Percentiles rank a stretch among this genome's conserved stretches.
phyloP scores from a whole-genome alignment of 23 red algal species.

The Gracilaria domingensis region DNA sequence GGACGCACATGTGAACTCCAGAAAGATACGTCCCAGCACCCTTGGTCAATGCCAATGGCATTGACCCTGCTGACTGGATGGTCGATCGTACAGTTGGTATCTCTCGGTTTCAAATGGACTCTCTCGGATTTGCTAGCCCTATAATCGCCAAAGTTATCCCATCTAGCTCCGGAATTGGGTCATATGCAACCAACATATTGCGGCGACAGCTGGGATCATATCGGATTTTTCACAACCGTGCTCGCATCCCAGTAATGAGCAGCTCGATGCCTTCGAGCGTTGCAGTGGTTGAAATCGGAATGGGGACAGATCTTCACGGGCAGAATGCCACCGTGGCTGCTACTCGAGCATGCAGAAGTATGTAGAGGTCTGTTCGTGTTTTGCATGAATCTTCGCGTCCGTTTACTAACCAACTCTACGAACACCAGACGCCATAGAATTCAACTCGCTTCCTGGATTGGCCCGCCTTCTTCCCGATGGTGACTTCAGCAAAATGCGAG shows the following conservation, averaged over 20 bases:
- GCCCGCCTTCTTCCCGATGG: constrained; percentile 52
- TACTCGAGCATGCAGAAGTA: constrained; percentile 72
- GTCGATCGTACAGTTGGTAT: too few species aligned
- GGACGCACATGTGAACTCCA: too few species aligned
- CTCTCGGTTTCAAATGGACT: too few species aligned
- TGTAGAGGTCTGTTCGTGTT: background rate
- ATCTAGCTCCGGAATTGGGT: too few species aligned
- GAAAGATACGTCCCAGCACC: too few species aligned
- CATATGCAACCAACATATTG: too few species aligned
- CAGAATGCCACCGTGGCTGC: constrained; percentile 81
- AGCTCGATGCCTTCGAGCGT: background rate
- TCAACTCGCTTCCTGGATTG: constrained; percentile 77
- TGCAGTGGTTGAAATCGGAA: constrained; percentile 66
- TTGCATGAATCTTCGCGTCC: background rate
- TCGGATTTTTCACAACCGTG: too few species aligned
- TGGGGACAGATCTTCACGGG: constrained; percentile 84
- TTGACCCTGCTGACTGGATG: too few species aligned
- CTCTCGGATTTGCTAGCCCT: too few species aligned
- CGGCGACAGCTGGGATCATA: too few species aligned
- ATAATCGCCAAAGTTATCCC: too few species aligned
- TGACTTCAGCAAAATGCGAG: constrained; percentile 69
- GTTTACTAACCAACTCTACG: background rate
- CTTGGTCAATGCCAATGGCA: too few species aligned
- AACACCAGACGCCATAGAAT: constrained; percentile 70
- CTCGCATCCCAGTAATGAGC: background rate